These are phyloP conservation scores for Aspergillus puulaauensis DNA, from an alignment of 2,329 filamentous ascomycete species.

Conservation along the genomic window DNA sequence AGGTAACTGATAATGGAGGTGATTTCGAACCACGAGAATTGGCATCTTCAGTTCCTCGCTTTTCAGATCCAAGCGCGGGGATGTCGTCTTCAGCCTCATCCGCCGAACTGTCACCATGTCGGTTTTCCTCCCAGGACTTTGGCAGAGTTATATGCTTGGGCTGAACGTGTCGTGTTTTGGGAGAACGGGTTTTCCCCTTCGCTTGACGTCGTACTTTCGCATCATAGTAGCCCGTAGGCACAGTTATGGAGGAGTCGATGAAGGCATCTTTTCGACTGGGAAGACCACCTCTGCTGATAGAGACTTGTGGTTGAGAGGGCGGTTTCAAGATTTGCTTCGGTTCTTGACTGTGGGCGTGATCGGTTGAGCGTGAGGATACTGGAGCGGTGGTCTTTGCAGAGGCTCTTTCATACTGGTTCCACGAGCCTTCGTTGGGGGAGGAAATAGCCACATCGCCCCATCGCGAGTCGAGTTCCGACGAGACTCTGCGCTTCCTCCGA, in stretches of 20 bases:
- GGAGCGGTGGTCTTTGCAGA: slow-evolving; percentile 11
- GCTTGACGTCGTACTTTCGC: slow-evolving; percentile 26
- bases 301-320: slow-evolving; percentile 9
- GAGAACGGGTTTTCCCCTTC: slow-evolving; percentile 9
- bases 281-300: not conserved
- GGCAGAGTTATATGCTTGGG: slow-evolving; percentile 3
- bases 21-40: slow-evolving; percentile 31
- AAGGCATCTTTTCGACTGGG: slow-evolving; percentile 8
- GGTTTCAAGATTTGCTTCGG: slow-evolving; percentile 15
- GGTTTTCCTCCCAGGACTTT: slow-evolving; percentile 9
- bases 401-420: slow-evolving; percentile 39
- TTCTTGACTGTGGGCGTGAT: slow-evolving; percentile 10
- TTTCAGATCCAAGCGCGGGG: slow-evolving; percentile 4
- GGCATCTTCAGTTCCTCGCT: slow-evolving; percentile 17
- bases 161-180: not conserved
- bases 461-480: slow-evolving; percentile 38
- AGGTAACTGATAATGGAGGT: slow-evolving; percentile 37
- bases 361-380: not conserved
- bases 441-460: slow-evolving; percentile 43
- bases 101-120: slow-evolving; percentile 20
- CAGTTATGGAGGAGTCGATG: slow-evolving; percentile 17
- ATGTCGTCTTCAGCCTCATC: slow-evolving; percentile 25
- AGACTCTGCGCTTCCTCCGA: slow-evolving; percentile 34
- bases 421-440: slow-evolving; percentile 42
- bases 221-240: slow-evolving; percentile 34